phyloP scores from a whole-genome alignment of 306 rosid species.

The Dryas octopetala region DNA sequence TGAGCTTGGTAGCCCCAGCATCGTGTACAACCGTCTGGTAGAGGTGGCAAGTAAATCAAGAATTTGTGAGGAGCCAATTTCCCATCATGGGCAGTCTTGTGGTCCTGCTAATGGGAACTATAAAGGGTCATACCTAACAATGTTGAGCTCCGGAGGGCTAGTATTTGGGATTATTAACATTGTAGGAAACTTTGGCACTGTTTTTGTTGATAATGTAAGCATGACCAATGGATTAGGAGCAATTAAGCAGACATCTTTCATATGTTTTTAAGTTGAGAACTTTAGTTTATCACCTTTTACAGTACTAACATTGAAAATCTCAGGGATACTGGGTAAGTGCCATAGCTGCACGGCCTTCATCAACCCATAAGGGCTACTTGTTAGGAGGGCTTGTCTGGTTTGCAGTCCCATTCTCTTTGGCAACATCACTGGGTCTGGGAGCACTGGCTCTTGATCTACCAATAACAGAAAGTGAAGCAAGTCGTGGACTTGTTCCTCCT shows the following conservation, averaged over 20 bases:
- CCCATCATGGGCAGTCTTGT: conserved; percentile 88
- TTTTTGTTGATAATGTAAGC: conserved; percentile 91
- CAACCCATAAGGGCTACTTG: conserved; percentile 93
- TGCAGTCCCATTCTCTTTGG: conserved; percentile 96
- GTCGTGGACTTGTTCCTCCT: conserved; percentile 89
- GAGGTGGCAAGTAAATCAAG: conserved; percentile 81
- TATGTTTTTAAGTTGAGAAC: conserved; percentile 12
- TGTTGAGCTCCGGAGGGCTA: conserved; percentile 92
- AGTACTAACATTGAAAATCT: conserved; percentile 21
- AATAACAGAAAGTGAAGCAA: conserved; percentile 66
- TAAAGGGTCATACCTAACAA: conserved; percentile 80
- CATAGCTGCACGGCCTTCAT: conserved; percentile 92
- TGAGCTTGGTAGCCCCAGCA: conserved; percentile 79
- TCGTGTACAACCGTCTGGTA: conserved; percentile 55
- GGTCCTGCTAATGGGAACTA: conserved; percentile 87
- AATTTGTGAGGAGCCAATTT: conserved; percentile 66
- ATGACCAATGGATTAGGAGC: conserved; percentile 9
- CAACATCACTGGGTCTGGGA: conserved; percentile 86
- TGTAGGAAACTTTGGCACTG: conserved; percentile 89
- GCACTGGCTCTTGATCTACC: conserved; percentile 96
- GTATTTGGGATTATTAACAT: conserved; percentile 86
- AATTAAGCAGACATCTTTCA: conserved; percentile 5
- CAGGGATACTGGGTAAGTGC: conserved; percentile 99
- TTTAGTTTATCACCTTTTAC: not conserved
- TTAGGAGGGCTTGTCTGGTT: conserved; percentile 97